Evolutionary conservation across 768 basidiomycete species (phyloP), one percentile per base, ranked within the genome.

Genomic region (Boletellus ananiceps): DNA sequence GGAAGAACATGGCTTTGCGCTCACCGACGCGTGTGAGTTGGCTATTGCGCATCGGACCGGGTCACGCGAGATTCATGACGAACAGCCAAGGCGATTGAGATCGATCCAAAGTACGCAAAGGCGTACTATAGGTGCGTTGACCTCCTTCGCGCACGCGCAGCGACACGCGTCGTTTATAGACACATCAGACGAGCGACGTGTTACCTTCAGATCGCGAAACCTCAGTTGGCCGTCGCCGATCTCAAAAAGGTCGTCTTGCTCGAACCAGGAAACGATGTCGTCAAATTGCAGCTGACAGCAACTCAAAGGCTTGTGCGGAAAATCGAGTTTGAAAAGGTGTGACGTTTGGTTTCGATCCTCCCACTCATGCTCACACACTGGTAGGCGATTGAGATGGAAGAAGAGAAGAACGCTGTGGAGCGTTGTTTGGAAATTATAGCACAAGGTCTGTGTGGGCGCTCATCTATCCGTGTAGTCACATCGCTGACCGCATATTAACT

Each of bases 1-100:
- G 47, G 88, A 99, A 67, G 85, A 99, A 70, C 86, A 88, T 60
- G 96, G 96, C 3, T 93, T 93, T 62, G 96, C 93, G 14, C 78
- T 95, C 23, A 72, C 74, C 25, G 95, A 97, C 73, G 83, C 92
- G 36, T 81, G 93, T 93, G 61, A 65, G 86, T 79, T 29, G 34
- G 35, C 46, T 41, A 6, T 36, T 37, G 41, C 46, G 33, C 39
- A 49, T 35, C 16, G 15, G 23, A 48, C 23, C 15, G 11, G 32
- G 49, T 55, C 46, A 50, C 47, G 35, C 56, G 54, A 62, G 41
- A 47, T 35, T 59, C 36, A 64, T 39, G 43, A 29, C 32, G 19
- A 47, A 27, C 58, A 93, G 90, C 79, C 49, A 84, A 84, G 58
- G 95, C 95, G 12, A 88, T 98, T 51, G 74, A 84, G 53, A 69